These are phyloP conservation scores for Lumnitzera racemosa DNA, from an alignment of 345 rosid species.

Conservation along the genomic window DNA sequence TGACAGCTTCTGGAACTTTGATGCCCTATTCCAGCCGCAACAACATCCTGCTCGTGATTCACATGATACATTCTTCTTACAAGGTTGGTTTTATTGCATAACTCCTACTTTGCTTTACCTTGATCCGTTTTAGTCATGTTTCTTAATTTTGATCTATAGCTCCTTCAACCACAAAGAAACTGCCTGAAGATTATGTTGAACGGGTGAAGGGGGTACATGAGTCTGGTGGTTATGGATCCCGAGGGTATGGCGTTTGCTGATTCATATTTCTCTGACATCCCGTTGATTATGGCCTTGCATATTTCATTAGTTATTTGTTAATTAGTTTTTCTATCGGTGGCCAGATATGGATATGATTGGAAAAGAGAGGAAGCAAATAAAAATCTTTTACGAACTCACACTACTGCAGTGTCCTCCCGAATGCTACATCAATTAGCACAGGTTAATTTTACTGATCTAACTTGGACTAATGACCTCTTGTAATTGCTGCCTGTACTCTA, in stretches of 20 bases:
- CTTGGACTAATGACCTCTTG: too few relatives aligned
- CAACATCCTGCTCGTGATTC: conserved; percentile 99
- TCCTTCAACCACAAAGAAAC: conserved; percentile 65
- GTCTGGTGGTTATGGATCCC: conserved; percentile 86
- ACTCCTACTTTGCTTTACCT: conserved; percentile 2
- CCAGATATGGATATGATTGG: conserved; percentile 85
- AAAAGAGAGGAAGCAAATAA: conserved; percentile 96
- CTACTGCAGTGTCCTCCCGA: conserved; percentile 86
- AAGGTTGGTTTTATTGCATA: conserved; percentile 40
- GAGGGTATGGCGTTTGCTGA: conserved; percentile 47
- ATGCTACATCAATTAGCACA: conserved; percentile 86
- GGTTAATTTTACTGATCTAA: conserved; percentile 29
- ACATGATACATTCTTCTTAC: conserved; percentile 85
- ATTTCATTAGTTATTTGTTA: background rate
- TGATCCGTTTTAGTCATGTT: background rate
- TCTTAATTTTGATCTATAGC: conserved; percentile 17
- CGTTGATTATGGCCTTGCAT: background rate
- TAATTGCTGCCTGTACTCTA: too few relatives aligned
- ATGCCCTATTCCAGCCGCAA: conserved; percentile 93
- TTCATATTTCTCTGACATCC: background rate
- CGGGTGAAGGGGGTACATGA: conserved; percentile 73
- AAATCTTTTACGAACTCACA: conserved; percentile 89
- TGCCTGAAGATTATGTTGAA: conserved; percentile 87
- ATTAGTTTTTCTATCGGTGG: background rate
- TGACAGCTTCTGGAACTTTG: conserved; percentile 96